Evolutionary conservation across 805 yeast genomes (phyloP).

Genomic region (Ogataea ramenticola): DNA sequence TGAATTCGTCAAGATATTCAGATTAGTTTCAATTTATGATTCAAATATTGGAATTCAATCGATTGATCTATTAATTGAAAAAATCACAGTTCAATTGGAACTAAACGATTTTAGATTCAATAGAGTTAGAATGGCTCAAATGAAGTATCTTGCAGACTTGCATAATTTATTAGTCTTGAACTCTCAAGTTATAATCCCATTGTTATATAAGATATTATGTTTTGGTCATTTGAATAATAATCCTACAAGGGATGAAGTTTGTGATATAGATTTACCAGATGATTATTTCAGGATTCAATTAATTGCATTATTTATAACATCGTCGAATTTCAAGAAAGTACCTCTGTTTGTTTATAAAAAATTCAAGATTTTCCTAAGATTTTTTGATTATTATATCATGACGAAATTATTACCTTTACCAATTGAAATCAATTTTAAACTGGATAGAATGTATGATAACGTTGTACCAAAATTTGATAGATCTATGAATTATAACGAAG

Average conservation of each 20-base stretch:
- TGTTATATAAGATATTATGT: constrained; percentile 50
- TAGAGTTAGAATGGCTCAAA: constrained; percentile 54
- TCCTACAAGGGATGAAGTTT: constrained; percentile 37
- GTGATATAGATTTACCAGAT: constrained; percentile 52
- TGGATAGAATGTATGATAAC: constrained; percentile 34
- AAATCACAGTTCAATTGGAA: constrained; percentile 61
- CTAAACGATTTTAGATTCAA: constrained; percentile 50
- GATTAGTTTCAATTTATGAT: constrained; percentile 25
- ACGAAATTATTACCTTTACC: constrained; percentile 60
- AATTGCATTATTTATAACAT: constrained; percentile 35
- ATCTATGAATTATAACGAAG: constrained; percentile 32
- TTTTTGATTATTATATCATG: constrained; percentile 65
- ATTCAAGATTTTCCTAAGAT: constrained; percentile 38
- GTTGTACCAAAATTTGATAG: constrained; percentile 28
- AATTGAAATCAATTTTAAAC: constrained; percentile 46
- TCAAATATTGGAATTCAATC: constrained; percentile 35
- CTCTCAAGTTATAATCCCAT: constrained; percentile 38
- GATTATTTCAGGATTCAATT: constrained; percentile 69
- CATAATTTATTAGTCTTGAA: constrained; percentile 41
- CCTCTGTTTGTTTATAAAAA: constrained; percentile 15
- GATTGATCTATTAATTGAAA: constrained; percentile 60
- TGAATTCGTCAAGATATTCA: constrained; percentile 41
- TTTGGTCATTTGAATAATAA: constrained; percentile 58
- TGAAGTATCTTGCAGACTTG: constrained; percentile 53
- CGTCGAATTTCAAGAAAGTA: constrained; percentile 8